Conservation (phyloP, 768 basidiomycete genomes). For the Scleroderma bovista region DNA sequence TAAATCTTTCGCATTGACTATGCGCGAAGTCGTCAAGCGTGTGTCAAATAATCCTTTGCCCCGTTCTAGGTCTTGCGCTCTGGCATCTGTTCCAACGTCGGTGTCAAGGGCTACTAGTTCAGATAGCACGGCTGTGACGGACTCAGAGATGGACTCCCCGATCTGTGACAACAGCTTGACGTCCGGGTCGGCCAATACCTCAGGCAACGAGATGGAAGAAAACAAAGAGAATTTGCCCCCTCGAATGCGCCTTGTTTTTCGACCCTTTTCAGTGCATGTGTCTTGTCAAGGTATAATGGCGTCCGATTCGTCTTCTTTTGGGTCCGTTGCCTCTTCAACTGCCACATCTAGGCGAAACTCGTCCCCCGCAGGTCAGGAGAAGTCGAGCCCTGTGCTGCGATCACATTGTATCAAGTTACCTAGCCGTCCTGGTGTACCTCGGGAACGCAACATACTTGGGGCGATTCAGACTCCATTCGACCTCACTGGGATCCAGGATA, state of each 20-base stretch:
- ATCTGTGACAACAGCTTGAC: constrained; percentile 61
- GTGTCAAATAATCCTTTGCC: constrained; percentile 40
- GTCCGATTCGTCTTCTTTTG: constrained; percentile 27
- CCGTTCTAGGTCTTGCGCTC: constrained; percentile 17
- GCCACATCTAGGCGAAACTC: constrained; percentile 19
- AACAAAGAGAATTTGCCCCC: constrained; percentile 11
- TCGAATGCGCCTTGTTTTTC: constrained; percentile 40
- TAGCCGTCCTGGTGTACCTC: constrained; percentile 15
- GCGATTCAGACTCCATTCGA: not conserved
- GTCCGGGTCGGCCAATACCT: constrained; percentile 43
- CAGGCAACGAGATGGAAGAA: constrained; percentile 44
- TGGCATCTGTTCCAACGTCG: constrained; percentile 22
- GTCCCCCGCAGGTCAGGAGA: not conserved
- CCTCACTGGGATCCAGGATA: constrained; percentile 23
- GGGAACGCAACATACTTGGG: constrained; percentile 12
- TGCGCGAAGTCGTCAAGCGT: constrained; percentile 55
- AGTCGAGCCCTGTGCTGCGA: constrained; percentile 13
- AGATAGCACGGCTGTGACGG: constrained; percentile 39
- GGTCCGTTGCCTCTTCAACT: constrained; percentile 32
- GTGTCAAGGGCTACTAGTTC: constrained; percentile 39
- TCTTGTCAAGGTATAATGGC: constrained; percentile 37
- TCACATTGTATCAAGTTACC: constrained; percentile 23
- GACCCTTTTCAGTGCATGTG: constrained; percentile 41
- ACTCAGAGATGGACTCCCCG: constrained; percentile 58
- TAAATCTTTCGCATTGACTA: constrained; percentile 43